These are phyloP conservation scores for Leishmania guyanensis DNA, from an alignment of 208 protist genomes.

Conservation along the genomic window DNA sequence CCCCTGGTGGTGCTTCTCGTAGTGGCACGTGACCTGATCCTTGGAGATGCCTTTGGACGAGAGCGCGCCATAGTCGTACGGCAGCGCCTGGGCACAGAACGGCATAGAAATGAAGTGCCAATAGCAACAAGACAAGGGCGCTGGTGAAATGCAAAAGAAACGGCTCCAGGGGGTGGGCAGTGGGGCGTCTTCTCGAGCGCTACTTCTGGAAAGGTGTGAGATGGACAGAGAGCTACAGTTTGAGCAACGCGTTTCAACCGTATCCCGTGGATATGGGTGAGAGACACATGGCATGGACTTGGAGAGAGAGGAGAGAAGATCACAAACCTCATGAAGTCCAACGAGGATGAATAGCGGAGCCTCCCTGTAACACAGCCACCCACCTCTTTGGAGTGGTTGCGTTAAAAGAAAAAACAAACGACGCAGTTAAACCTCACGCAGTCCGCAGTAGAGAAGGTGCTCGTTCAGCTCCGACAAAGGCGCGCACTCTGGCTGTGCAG, in stretches of 20 bases:
- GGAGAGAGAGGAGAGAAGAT: neutral
- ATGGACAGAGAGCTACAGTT: neutral
- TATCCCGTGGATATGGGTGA: neutral
- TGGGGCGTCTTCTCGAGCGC: neutral
- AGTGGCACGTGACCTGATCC: conserved; percentile 91
- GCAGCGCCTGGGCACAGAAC: conserved; percentile 79
- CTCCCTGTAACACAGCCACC: neutral
- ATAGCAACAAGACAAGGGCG: conserved; percentile 71
- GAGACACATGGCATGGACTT: neutral
- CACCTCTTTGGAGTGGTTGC: too few species aligned
- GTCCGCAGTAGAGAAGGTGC: neutral
- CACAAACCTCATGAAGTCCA: neutral
- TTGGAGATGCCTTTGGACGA: conserved; percentile 84
- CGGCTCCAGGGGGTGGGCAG: neutral
- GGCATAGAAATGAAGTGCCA: conserved; percentile 87
- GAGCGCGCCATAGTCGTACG: conserved; percentile 76
- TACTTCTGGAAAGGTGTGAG: neutral
- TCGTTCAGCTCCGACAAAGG: neutral
- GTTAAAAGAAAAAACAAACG: too few species aligned
- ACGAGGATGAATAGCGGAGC: neutral
- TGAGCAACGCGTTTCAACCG: neutral
- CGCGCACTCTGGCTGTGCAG: neutral
- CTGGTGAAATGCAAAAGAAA: conserved; percentile 17
- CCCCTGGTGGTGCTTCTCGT: conserved; percentile 93
- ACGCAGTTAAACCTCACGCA: neutral